Percentiles rank a stretch among this genome's conserved stretches.
Evolutionary conservation across 1,139 yeast genomes (phyloP).

Genomic region (Yarrowia galli): DNA sequence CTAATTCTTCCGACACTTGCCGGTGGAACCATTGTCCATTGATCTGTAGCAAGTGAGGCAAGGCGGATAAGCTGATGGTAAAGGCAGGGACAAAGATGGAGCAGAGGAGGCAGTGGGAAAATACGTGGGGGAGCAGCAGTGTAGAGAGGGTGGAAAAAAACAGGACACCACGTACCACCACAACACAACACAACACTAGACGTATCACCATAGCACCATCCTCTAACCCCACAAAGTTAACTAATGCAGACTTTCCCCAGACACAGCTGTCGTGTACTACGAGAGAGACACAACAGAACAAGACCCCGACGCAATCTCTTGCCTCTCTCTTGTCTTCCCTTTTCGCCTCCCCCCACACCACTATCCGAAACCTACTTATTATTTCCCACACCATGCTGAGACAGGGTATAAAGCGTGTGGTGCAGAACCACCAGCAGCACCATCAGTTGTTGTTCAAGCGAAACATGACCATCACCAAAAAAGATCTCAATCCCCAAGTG

Average conservation of each 20-base stretch:
- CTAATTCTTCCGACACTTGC: background rate
- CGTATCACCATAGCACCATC: too few relatives aligned
- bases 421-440: too few relatives aligned
- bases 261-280: background rate
- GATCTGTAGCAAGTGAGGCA: conserved; percentile 1
- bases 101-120: too few relatives aligned
- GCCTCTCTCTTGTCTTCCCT: background rate
- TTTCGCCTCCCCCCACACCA: too few relatives aligned
- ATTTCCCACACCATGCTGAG: conserved; percentile 14
- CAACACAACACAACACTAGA: too few relatives aligned
- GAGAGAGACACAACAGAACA: too few relatives aligned
- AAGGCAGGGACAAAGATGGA: background rate
- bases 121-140: too few relatives aligned
- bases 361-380: background rate
- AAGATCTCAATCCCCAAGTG: conserved; percentile 74
- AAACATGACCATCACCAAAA: conserved; percentile 46
- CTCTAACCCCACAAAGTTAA: background rate
- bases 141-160: background rate
- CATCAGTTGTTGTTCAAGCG: too few relatives aligned
- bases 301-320: too few relatives aligned
- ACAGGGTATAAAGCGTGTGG: conserved; percentile 22
- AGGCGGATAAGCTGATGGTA: background rate
- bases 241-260: conserved; percentile 21
- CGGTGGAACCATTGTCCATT: conserved; percentile 7
- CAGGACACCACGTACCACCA: too few relatives aligned